Conservation (phyloP, 1,284 basidiomycete species). For the Somion occarium region DNA sequence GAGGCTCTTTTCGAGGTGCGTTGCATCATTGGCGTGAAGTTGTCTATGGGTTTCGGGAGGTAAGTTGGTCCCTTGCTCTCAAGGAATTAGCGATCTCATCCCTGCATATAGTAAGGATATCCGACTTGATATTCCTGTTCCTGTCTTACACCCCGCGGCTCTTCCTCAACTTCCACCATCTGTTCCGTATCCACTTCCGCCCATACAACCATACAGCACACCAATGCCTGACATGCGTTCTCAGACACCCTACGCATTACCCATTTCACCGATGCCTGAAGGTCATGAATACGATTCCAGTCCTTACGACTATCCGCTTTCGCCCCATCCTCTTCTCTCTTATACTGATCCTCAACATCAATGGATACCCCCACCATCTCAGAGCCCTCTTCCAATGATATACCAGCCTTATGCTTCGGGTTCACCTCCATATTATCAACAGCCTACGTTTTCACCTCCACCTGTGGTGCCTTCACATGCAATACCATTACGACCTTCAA, state of each 20-base stretch:
- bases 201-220: conserved; percentile 9
- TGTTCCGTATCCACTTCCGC: conserved; percentile 6
- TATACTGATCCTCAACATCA: background rate
- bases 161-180: conserved; percentile 36
- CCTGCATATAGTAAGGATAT: conserved; percentile 57
- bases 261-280: conserved; percentile 15
- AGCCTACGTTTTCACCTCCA: conserved; percentile 12
- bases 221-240: conserved; percentile 13
- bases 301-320: conserved; percentile 22
- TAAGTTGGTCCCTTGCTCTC: too few species aligned
- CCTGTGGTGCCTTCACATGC: conserved; percentile 16
- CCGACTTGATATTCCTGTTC: conserved; percentile 54
- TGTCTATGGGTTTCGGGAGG: conserved; percentile 63
- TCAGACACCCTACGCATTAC: conserved; percentile 19
- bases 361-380: background rate
- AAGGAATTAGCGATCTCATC: background rate
- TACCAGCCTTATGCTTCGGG: background rate
- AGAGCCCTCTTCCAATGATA: conserved; percentile 35
- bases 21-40: conserved; percentile 48
- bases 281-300: conserved; percentile 22
- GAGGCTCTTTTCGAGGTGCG: conserved; percentile 63
- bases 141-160: conserved; percentile 57
- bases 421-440: background rate
- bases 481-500: conserved; percentile 32
- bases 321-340: conserved; percentile 34